Conservation (phyloP, 1,284 basidiomycete species). For the Malassezia furfur region DNA sequence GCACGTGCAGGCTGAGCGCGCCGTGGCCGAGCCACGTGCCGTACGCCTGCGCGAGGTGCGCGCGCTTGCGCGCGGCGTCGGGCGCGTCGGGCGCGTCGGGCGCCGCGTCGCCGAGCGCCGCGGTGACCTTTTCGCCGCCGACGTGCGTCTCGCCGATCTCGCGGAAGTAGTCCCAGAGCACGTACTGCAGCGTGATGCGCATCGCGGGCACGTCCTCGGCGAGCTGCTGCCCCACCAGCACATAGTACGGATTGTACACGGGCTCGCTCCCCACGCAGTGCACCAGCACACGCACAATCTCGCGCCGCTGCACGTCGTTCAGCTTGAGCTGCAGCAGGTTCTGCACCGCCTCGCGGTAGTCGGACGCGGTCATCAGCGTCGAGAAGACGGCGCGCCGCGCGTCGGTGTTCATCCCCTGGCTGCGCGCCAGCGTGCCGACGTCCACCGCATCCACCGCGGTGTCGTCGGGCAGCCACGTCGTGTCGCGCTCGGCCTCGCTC, state of each 20-base stretch:
- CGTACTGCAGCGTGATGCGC: constrained; percentile 87
- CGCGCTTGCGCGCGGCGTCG: constrained; percentile 49
- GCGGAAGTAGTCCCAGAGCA: constrained; percentile 91
- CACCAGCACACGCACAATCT: constrained; percentile 79
- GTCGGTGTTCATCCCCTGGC: constrained; percentile 98
- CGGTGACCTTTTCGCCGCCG: constrained; percentile 69
- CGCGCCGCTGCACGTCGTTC: constrained; percentile 81
- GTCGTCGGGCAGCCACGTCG: constrained; percentile 47
- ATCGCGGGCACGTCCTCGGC: constrained; percentile 55
- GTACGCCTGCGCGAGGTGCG: constrained; percentile 67
- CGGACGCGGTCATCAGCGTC: constrained; percentile 69
- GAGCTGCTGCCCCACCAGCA: constrained; percentile 59
- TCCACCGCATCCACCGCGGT: constrained; percentile 30
- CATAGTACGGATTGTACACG: constrained; percentile 89
- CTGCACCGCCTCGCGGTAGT: constrained; percentile 86
- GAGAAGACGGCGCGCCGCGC: constrained; percentile 82
- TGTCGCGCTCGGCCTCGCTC: not conserved
- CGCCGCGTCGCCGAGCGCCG: constrained; percentile 36
- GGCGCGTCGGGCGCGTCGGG: constrained; percentile 48
- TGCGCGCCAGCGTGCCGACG: constrained; percentile 68
- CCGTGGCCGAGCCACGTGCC: constrained; percentile 76
- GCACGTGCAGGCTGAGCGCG: constrained; percentile 60
- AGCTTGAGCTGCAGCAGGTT: constrained; percentile 70
- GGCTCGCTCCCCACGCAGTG: constrained; percentile 85
- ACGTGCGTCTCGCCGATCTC: constrained; percentile 75